Base-by-base conservation (phyloP, 768 basidiomycete genomes). In the Gelatoporia subvermispora region DNA sequence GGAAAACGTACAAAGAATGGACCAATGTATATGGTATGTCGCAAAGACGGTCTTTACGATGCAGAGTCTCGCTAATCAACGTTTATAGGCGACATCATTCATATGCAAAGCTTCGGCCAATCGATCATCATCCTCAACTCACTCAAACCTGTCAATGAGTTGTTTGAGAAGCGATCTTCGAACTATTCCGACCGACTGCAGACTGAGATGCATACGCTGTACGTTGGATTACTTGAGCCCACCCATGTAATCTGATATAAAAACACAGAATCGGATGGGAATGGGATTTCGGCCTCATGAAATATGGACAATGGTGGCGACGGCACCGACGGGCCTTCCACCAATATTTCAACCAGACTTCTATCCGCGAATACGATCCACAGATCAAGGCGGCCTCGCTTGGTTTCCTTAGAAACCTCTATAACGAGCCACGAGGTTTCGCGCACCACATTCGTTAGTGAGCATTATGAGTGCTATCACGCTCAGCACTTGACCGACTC, bases 221-320 rank as follows among this genome's bases (percentile, higher is more conserved):
- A 13, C 28, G 28, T 31, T 7, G 5, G 13, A 13, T 31, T n/a
- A n/a, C 28, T 31, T 31, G 7, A 7, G 13, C 13, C 28, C 5
- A 31, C 28, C 13, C 13, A 7, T 13, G 13, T 31, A 31, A 31
- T 31, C 28, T 31, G 7, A 7, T 7, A 31, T 31, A n/a, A n/a
- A 13, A 7, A 7, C 28, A 28, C 47, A 75, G 74, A 35, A 70
- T 75, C 58, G 73, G 72, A 7, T 71, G 68, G 56, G 66, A 65
- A 20, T 74, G 69, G 66, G 59, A 66, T 41, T 68, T 76, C 49
- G 62, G 65, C 1, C 59, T 68, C 41, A 55, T 54, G 52, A 16
- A 18, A 8, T 65, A 62, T 43, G 64, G 65, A 15, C 59, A 61
- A 13, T 57, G 58, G 13, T 65, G 59, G 45, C 60, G 54, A 21